Evolutionary conservation across 129 eudicot genomes (phyloP), one percentile per base, ranked within the genome.

Genomic region (Pseudognaphalium luteoalbum): DNA sequence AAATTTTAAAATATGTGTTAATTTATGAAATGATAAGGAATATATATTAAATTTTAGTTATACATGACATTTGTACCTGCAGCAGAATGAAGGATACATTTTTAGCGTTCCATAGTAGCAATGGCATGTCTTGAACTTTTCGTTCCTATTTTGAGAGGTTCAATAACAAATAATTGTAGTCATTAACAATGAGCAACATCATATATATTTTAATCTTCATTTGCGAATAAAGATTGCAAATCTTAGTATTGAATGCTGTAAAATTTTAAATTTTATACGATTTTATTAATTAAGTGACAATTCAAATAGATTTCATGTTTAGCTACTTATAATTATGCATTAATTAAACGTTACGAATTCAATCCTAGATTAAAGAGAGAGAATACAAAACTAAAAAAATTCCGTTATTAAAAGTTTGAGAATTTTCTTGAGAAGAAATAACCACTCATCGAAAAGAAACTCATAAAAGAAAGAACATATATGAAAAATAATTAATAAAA

Each of bases 81-180:
- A 80, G 17, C 10, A 80, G 77, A 56, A 83, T 65, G 25, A 41
- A 79, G 30, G 79, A 21, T 74, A 71, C 66, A 34, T 64, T 70
- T 72, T 33, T 37, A 25, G 86, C 73, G 50, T 63, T 66, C 88
- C 86, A 81, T 20, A 86, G 20, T 6, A 21, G 70, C 64, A 75
- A 50, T 10, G 88, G 77, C 84, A 86, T 69, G 4, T 81, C 86
- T 6, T 78, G 41, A 33, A 68, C 12, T 65, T 33, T 72, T 58
- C 78, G 76, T 66, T 81, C 82, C 88, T 81, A 72, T 10, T 69
- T 61, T 11, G 14, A 73, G 5, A 56, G 19, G 50, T 32, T 21
- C 50, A 76, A 69, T 44, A 78, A 41, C n/a, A 59, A 69, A 42
- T 25, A 2, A 52, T 54, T 39, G 9, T 21, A 0, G 39, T 62